Evolutionary conservation across 192 early-diverging fungal species (phyloP).

Genomic region (Chytriomyces sp.): DNA sequence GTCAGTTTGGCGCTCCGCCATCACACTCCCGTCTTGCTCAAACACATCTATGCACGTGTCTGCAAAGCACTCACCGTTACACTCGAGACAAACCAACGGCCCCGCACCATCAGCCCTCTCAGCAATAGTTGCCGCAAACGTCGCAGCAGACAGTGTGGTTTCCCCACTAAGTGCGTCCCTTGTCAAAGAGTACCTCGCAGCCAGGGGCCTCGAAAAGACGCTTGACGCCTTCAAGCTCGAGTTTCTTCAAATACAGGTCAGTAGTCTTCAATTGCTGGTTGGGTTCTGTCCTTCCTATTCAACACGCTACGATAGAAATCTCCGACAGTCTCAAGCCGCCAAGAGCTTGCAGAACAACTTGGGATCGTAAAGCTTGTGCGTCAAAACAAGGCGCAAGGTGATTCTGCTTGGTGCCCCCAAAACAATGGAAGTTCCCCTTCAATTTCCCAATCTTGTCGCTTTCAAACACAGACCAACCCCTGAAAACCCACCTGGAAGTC

Average conservation of each 20-base stretch:
- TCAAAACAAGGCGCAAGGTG: constrained; percentile 32
- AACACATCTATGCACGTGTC: no score
- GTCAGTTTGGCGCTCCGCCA: no score
- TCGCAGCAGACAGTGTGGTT: background rate
- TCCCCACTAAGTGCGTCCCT: constrained; percentile 14
- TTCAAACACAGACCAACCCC: constrained; percentile 20
- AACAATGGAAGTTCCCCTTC: background rate
- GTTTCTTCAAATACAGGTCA: constrained; percentile 31
- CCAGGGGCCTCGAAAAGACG: constrained; percentile 28
- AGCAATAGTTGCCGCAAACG: no score
- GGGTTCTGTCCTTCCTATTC: constrained; percentile 2
- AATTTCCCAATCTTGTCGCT: background rate
- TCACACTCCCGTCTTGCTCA: no score
- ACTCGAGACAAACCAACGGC: no score
- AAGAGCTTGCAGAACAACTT: constrained; percentile 23
- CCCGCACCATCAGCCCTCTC: no score
- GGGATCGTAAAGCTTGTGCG: constrained; percentile 33
- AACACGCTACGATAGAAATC: constrained; percentile 17
- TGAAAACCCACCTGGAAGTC: constrained; percentile 33
- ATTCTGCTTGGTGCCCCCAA: background rate
- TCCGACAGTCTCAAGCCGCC: constrained; percentile 21
- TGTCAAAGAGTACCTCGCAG: constrained; percentile 37
- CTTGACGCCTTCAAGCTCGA: constrained; percentile 38
- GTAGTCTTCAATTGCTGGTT: background rate
- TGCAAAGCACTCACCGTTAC: no score